Evolutionary conservation across 2,329 filamentous ascomycete species (phyloP), one percentile per base, ranked within the genome.

Genomic region (Aspergillus luchuensis): DNA sequence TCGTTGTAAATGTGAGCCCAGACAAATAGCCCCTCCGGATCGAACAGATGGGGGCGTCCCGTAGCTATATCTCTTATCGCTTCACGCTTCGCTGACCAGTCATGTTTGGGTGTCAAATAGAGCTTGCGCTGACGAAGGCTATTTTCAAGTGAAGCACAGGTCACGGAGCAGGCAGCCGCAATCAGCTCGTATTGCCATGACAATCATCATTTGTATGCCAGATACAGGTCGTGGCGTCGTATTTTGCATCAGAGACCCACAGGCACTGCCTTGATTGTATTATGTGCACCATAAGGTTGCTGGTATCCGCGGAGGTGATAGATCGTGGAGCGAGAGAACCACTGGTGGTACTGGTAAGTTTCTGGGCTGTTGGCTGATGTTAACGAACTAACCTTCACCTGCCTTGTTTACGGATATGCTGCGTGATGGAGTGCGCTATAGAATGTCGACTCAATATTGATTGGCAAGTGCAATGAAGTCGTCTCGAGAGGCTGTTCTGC

Each of bases 151-250:
- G 1, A 30, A 49, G 7, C 45, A 50, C 8, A 49, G 10, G 25
- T 50, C 15, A n/a, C 47, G 23, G 13, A 50, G 25, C 47, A 50
- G 47, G 47, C 47, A 50, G 17, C 47, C 28, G n/a, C 30, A 23
- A 50, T 50, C 25, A 50, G 25, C 47, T 50, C 47, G 47, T 50
- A 50, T 50, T 50, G 47, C 47, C 47, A 50, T 33, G 8, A 13
- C 7, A 28, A 17, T 49, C 47, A 19, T 28, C 28, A 45, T 50
- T 50, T 33, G 23, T 13, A 50, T 8, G 47, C 10, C 25, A 50
- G 25, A 30, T 17, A 28, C 15, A 23, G 41, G 19, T 43, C 19
- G 19, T 19, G 41, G 33, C 33, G 17, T 8, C 41, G 19, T 45
- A 45, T 45, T 45, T 21, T 15, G 41, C 41, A 45, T 36, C 33